Base-by-base conservation (phyloP, 1,284 basidiomycete genomes). In the Cryptococcus sp. region DNA sequence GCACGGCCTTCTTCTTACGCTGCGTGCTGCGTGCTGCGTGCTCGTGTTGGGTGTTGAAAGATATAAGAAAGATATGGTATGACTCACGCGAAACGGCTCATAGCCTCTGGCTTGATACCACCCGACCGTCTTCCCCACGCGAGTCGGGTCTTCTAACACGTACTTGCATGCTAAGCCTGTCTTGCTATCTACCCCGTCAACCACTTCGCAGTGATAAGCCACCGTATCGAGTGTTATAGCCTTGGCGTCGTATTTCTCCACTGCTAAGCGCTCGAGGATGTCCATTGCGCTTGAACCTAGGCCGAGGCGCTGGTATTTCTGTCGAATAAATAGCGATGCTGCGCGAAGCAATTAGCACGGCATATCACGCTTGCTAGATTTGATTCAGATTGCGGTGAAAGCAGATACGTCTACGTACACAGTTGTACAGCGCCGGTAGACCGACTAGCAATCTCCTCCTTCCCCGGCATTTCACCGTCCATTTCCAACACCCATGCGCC, bases 311-410 rank as follows among this genome's bases (percentile, higher is more conserved):
- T 67, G 70, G 44, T 61, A 63, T 38, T 57, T 29, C 7, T 58
- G 43, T 15, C 54, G 47, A 16, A 72, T 66, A 50, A 67, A 72
- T 22, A 72, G 61, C n/a, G 65, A 65, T 1, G 64, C 70, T 72
- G 46, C 13, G 22, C n/a, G n/a, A n/a, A n/a, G n/a, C n/a, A 37
- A 26, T 29, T 20, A 22, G 47, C 10, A 16, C 46, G 20, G 16
- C 25, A 48, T 7, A 22, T 39, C 29, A 20, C n/a, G n/a, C n/a
- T n/a, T n/a, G n/a, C n/a, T n/a, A n/a, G n/a, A n/a, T n/a, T 15
- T 22, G 29, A 44, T 41, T 46, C 25, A 50, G 45, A 8, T 38
- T 39, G 23, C 15, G 22, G 10, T n/a, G n/a, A n/a, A n/a, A n/a
- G n/a, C n/a, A n/a, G n/a, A n/a, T n/a, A 39, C 8, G 19, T 39